Evolutionary conservation across 352 stramenopile species (phyloP).

Genomic region (Globisporangium iwayamae): DNA sequence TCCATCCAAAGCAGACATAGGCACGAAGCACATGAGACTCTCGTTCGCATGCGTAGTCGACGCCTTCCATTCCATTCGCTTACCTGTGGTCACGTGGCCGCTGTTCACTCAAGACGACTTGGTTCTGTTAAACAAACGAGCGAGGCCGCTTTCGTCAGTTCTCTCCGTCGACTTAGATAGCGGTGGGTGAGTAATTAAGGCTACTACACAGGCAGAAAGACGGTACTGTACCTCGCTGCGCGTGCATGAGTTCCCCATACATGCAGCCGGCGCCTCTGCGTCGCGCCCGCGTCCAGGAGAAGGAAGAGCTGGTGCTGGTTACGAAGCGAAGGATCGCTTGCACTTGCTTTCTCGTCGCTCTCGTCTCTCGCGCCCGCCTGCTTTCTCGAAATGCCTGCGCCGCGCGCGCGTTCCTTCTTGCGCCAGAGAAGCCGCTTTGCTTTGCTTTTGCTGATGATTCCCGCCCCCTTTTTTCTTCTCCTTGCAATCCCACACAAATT

Average conservation of each 20-base stretch:
- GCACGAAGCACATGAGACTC: neutral
- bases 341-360: neutral
- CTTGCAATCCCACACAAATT: neutral
- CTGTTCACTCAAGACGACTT: conserved; percentile 63
- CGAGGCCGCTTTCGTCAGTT: neutral
- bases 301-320: neutral
- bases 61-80: neutral
- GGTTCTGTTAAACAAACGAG: conserved; percentile 29
- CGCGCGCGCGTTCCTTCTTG: neutral
- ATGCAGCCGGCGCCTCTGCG: conserved; percentile 9
- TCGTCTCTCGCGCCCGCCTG: conserved; percentile 6
- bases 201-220: neutral
- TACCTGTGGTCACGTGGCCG: conserved; percentile 41
- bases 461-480: conserved; percentile 6
- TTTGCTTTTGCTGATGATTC: neutral
- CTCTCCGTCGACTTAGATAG: neutral
- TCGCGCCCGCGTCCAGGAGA: neutral
- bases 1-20: neutral
- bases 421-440: conserved; percentile 3
- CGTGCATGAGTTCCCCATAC: conserved; percentile 65
- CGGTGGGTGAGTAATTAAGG: neutral
- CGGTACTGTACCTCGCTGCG: conserved; percentile 38
- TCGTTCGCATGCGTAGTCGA: no score
- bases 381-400: conserved; percentile 11
- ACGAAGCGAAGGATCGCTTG: neutral